Base-by-base conservation (phyloP, 768 basidiomycete species). In the Tephrocybe sp. region DNA sequence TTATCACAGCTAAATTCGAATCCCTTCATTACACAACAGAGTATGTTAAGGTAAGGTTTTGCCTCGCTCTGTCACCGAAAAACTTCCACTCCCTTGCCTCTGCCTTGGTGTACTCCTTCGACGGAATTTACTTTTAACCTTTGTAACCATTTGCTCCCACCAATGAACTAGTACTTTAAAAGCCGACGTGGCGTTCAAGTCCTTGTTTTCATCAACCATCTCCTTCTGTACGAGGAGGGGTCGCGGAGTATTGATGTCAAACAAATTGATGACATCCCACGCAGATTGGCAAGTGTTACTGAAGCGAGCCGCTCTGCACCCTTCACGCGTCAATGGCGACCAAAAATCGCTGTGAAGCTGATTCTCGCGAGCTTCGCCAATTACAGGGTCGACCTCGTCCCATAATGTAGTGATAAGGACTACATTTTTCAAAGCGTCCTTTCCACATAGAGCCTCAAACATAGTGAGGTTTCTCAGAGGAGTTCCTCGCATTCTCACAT, bases 351-450 rank as follows among this genome's bases (percentile, higher is more conserved):
- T 66, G 22, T 62, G 62, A 16, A 80, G 65, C 57, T 77, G 68
- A 0, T 45, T 50, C 56, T 80, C 77, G 6, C 76, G 68, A 14
- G 48, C 55, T 30, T 57, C 61, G 5, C 71, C 75, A 34, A 62
- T 17, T 38, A 64, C 66, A 36, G 53, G 55, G 39, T 65, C 60
- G 33, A 72, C 68, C 45, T 66, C 64, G 9, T 68, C 69, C 76
- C 76, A 79, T 68, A 72, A 77, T 44, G 70, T 80, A 40, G 78
- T 80, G 34, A 67, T 69, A 48, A 80, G 69, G 46, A 77, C 66
- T 46, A 80, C 72, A 53, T 75, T 73, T 38, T 66, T 62, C 48
- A 77, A 66, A 2, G 67, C 67, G 45, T 60, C 65, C 23, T 72
- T 68, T 17, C 78, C 78, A 57, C 79, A 80, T 11, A 80, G 65